Evolutionary conservation across 2,329 filamentous ascomycete species (phyloP).

Genomic region (Scolecobasidium constrictum): DNA sequence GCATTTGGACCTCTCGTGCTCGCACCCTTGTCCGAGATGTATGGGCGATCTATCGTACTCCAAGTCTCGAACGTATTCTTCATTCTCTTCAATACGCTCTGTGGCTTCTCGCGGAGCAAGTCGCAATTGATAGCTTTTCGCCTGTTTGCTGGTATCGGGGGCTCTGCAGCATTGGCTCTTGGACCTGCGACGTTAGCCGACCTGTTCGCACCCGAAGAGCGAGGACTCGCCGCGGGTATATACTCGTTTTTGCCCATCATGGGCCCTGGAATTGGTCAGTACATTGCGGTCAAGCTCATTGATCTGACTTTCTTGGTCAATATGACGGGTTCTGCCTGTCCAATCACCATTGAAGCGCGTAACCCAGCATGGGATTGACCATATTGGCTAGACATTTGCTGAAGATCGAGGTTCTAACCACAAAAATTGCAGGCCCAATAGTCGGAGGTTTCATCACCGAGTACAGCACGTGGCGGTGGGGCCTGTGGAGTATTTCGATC

Average conservation of each 20-base stretch:
- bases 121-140: conserved; percentile 24
- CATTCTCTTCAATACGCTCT: conserved; percentile 26
- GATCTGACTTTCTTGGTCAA: too few species aligned
- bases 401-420: too few species aligned
- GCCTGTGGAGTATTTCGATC: conserved; percentile 58
- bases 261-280: conserved; percentile 55
- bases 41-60: conserved; percentile 24
- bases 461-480: conserved; percentile 59
- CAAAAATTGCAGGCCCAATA: too few species aligned
- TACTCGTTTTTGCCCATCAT: conserved; percentile 54
- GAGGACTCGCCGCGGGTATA: conserved; percentile 50
- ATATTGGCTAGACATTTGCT: too few species aligned
- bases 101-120: conserved; percentile 25
- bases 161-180: conserved; percentile 25
- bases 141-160: conserved; percentile 25
- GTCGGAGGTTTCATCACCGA: conserved; percentile 54
- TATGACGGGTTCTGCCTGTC: too few species aligned
- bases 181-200: conserved; percentile 36
- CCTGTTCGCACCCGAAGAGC: conserved; percentile 49
- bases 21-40: conserved; percentile 23
- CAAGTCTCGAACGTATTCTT: conserved; percentile 26
- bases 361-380: too few species aligned
- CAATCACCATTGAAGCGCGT: too few species aligned
- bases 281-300: too few species aligned
- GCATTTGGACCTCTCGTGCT: conserved; percentile 27